Evolutionary conservation across 2,329 filamentous ascomycete genomes (phyloP).

Genomic region (Fusarium musae): DNA sequence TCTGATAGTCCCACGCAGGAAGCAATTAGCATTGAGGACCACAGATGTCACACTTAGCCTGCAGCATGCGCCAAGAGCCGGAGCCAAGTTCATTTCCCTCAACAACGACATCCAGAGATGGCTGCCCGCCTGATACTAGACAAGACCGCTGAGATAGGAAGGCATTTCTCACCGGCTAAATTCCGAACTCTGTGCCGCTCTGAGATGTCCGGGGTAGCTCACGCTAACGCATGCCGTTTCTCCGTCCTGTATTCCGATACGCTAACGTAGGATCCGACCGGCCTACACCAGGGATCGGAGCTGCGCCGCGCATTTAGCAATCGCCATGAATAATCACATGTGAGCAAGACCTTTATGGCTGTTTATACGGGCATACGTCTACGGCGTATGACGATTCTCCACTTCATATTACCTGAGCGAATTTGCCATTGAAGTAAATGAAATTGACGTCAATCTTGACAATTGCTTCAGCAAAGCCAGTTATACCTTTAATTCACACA

Average conservation of each 20-base stretch:
- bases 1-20: neutral
- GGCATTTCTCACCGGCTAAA: neutral
- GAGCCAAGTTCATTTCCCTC: too few species aligned
- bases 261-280: neutral
- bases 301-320: neutral
- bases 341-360: neutral
- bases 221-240: neutral
- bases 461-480: neutral
- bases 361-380: neutral
- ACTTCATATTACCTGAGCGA: neutral
- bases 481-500: neutral
- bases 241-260: neutral
- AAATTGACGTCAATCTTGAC: neutral
- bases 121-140: neutral
- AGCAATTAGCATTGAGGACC: accelerated
- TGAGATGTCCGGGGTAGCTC: neutral
- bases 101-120: neutral
- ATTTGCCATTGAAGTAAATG: neutral
- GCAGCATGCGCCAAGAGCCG: neutral
- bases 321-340: neutral
- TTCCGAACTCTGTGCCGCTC: neutral
- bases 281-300: neutral
- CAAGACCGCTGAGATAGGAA: neutral
- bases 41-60: too few species aligned
- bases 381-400: neutral